phyloP scores from a whole-genome alignment of 805 yeast genomes.

The Lipomyces oligophaga region DNA sequence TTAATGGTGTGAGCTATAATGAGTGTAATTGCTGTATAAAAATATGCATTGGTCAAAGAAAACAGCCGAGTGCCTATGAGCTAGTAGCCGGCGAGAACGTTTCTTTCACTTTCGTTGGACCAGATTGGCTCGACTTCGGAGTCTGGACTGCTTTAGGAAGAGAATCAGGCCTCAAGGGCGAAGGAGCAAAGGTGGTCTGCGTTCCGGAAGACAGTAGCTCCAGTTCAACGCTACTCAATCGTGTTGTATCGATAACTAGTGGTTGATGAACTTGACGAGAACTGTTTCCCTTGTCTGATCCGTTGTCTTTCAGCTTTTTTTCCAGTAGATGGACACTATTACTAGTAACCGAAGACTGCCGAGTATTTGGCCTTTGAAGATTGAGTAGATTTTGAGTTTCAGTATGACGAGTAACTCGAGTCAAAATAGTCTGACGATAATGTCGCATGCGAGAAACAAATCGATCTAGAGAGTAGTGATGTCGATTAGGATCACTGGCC shows the following conservation, averaged over 20 bases:
- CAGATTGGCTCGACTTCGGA: background rate
- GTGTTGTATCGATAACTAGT: background rate
- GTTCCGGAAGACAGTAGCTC: conserved; percentile 4
- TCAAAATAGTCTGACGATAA: too few relatives aligned
- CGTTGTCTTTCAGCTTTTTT: background rate
- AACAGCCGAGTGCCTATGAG: background rate
- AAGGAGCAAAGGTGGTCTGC: conserved; percentile 3
- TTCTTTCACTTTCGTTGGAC: background rate
- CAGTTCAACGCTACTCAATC: conserved; percentile 1
- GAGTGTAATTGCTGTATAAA: conserved; percentile 3
- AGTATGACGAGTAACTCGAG: too few relatives aligned
- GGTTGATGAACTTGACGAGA: background rate
- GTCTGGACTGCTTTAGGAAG: background rate
- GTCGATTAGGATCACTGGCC: background rate
- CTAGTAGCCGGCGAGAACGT: background rate
- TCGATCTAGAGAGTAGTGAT: background rate
- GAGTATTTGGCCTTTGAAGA: too few relatives aligned
- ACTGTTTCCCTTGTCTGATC: background rate
- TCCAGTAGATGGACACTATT: background rate
- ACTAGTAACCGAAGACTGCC: background rate
- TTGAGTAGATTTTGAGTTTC: too few relatives aligned
- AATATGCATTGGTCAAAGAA: background rate
- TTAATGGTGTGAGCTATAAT: background rate
- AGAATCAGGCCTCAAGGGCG: background rate
- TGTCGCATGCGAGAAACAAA: background rate